Evolutionary conservation across 805 yeast species (phyloP), one percentile per base, ranked within the genome.

Genomic region (Saturnispora saitoi): DNA sequence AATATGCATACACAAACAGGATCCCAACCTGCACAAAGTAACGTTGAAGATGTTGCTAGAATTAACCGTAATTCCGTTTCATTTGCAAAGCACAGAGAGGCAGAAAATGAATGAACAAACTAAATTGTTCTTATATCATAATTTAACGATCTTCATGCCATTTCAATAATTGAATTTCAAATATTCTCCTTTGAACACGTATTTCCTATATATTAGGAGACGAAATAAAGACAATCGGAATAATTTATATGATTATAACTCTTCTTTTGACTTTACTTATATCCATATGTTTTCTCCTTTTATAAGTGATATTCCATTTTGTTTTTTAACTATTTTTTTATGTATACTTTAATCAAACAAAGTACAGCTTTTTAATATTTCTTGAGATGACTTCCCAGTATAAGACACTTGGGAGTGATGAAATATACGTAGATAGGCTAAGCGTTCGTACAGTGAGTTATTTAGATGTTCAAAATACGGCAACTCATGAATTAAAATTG

Each of bases 1-100:
- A 46, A 46, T 26, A 46, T 46, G 48, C 48, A 46, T 29, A 46
- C 44, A 5, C 48, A 46, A 22, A 46, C 48, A 29, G 48, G 48
- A 15, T 39, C 48, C 3, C 44, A 40, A 19, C 48, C 48, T 14
- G 48, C 48, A 5, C 48, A 46, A 26, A 43, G 40, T 19, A 46
- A 46, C 26, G 48, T 46, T 14, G 48, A 46, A 28, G 48, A 46
- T 32, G 48, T 46, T 24, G 48, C 48, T 4, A 36, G 48, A n/a
- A 46, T 46, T 19, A 46, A 46, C 39, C 39, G 48, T 19, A 46
- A 46, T 31, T 46, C 48, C 3, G 48, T 46, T 10, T 46, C 48
- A 8, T 46, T 46, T 46, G 48, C 48, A 7, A 39, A 40, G 24
- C 48, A 46, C 32, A 46, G 41, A 37, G 41, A 46, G n/a, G 31